phyloP scores from a whole-genome alignment of 106 monocot genomes.

The Alisma plantagoaquatica region DNA sequence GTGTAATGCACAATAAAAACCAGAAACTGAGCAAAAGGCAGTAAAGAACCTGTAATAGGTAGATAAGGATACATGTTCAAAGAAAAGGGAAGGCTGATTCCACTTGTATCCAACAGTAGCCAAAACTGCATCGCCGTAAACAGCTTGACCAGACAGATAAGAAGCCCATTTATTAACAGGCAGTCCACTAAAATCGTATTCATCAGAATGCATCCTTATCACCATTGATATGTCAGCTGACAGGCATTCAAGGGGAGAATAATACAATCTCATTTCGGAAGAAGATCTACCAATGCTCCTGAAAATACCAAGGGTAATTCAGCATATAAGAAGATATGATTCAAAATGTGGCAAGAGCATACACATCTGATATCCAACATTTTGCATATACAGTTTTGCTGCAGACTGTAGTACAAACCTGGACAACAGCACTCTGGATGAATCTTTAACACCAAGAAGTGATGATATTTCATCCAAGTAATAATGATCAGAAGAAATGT shows the following conservation, averaged over 20 bases:
- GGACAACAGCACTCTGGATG: slow-evolving; percentile 64
- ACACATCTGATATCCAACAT: too few species aligned
- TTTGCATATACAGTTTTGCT: too few species aligned
- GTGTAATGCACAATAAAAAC: too few species aligned
- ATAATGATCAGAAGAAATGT: slow-evolving; percentile 36
- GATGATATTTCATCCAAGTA: slow-evolving; percentile 75
- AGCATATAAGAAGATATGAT: too few species aligned
- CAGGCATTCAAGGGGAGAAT: slow-evolving; percentile 23
- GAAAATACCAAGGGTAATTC: slow-evolving; percentile 9
- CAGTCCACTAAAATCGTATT: slow-evolving; percentile 7
- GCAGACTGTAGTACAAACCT: too few species aligned
- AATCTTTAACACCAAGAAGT: slow-evolving; percentile 40
- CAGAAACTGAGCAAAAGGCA: too few species aligned
- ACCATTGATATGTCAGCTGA: slow-evolving; percentile 23
- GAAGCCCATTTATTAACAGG: slow-evolving; percentile 54
- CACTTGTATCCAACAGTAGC: slow-evolving; percentile 75
- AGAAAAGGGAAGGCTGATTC: slow-evolving; percentile 58
- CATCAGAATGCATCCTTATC: slow-evolving; percentile 7
- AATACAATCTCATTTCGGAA: slow-evolving; percentile 83
- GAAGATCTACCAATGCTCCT: slow-evolving; percentile 87
- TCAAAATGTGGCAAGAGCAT: too few species aligned
- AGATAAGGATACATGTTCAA: slow-evolving; percentile 56
- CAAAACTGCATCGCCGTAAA: slow-evolving; percentile 86
- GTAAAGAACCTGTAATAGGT: slow-evolving; percentile 66
- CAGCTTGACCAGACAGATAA: slow-evolving; percentile 72